These are phyloP conservation scores for Bacidia rubella DNA, from an alignment of 495 filamentous ascomycete species.

Conservation along the genomic window DNA sequence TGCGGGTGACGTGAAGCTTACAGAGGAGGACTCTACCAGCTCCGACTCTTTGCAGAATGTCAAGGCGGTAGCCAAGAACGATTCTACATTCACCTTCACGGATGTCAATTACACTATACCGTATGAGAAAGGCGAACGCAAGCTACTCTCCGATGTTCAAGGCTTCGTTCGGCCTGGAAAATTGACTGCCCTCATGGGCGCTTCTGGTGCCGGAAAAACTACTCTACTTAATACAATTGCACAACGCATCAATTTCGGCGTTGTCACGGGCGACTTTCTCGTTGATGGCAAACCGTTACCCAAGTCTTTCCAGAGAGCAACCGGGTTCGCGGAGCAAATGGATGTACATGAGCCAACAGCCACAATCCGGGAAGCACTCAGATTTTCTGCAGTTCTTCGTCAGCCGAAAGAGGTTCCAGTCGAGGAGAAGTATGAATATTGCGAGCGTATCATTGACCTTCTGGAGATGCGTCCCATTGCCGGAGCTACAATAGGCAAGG, in stretches of 20 bases:
- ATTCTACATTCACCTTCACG: constrained; percentile 63
- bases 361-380: constrained; percentile 72
- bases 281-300: constrained; percentile 41
- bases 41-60: constrained; percentile 20
- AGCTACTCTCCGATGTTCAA: constrained; percentile 48
- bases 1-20: constrained; percentile 16
- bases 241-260: constrained; percentile 40
- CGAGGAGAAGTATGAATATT: constrained; percentile 68
- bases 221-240: constrained; percentile 42
- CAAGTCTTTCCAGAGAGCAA: constrained; percentile 50
- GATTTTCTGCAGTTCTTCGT: constrained; percentile 69
- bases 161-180: constrained; percentile 60
- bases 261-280: constrained; percentile 36
- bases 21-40: constrained; percentile 19
- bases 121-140: constrained; percentile 41
- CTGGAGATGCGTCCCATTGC: constrained; percentile 75
- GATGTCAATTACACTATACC: constrained; percentile 65
- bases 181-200: constrained; percentile 58
- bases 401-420: constrained; percentile 56
- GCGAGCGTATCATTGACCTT: constrained; percentile 67
- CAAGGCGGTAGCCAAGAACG: constrained; percentile 40
- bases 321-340: constrained; percentile 67
- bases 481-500: constrained; percentile 70
- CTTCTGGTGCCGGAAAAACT: constrained; percentile 52
- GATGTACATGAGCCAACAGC: constrained; percentile 67